Conservation (phyloP, 2,329 filamentous ascomycete genomes). For the Penicillium corylophilum region DNA sequence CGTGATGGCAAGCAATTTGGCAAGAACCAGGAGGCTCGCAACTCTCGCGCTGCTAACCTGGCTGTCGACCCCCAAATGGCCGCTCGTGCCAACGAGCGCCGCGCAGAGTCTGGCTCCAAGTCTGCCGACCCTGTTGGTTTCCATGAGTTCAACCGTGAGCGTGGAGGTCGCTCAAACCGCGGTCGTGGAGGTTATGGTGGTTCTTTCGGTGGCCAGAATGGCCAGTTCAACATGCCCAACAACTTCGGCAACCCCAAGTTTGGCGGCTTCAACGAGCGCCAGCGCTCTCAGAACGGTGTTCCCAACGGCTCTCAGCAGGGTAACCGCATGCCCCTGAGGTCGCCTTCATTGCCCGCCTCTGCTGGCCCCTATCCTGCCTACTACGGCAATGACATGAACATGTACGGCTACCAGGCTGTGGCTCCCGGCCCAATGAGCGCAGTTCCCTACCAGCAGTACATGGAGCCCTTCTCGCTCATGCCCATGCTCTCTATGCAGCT, state of each 20-base stretch:
- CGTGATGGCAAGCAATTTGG: conserved; percentile 37
- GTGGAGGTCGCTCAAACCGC: conserved; percentile 40
- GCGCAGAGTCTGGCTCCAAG: conserved; percentile 39
- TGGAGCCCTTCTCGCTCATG: conserved; percentile 58
- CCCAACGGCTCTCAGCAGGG: conserved; percentile 43
- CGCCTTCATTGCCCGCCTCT: conserved; percentile 62
- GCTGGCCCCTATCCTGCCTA: conserved; percentile 50
- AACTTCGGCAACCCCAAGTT: conserved; percentile 44
- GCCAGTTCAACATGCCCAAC: conserved; percentile 42
- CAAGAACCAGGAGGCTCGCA: conserved; percentile 34
- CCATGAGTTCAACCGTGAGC: conserved; percentile 38
- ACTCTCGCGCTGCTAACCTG: conserved; percentile 28
- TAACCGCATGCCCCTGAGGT: conserved; percentile 55
- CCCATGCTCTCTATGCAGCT: conserved; percentile 61
- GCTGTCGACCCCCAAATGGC: conserved; percentile 36
- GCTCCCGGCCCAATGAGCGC: conserved; percentile 57
- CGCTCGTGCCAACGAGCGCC: conserved; percentile 36
- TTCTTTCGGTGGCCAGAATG: conserved; percentile 36
- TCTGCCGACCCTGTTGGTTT: conserved; percentile 35
- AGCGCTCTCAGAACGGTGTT: conserved; percentile 40
- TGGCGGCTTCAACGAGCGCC: conserved; percentile 43
- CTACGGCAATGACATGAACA: conserved; percentile 47
- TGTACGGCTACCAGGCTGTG: conserved; percentile 59
- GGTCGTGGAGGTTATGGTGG: conserved; percentile 40
- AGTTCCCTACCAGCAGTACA: conserved; percentile 57